Conservation (phyloP, 257 asterid species). For the Ballota nigra region DNA sequence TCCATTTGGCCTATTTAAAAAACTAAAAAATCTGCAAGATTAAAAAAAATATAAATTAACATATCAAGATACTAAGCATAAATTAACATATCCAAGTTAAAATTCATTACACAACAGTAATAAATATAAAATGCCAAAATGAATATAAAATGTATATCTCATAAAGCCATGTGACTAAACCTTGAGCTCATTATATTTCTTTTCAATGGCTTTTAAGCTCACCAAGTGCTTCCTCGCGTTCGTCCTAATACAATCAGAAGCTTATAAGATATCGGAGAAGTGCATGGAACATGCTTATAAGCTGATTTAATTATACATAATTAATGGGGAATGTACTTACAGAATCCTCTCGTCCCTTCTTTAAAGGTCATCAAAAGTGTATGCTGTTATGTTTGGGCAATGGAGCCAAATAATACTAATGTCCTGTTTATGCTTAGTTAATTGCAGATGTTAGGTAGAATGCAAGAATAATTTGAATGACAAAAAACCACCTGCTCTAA, state of each 20-base stretch:
- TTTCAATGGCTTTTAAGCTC: conserved; percentile 75
- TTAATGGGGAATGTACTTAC: conserved; percentile 35
- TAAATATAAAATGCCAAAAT: no score
- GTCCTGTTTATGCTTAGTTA: neutral
- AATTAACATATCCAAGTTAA: no score
- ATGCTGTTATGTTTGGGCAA: neutral
- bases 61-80: no score
- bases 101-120: no score
- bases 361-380: conserved; percentile 40
- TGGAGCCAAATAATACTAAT: neutral
- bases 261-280: conserved; percentile 16
- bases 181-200: conserved; percentile 66
- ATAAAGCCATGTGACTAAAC: conserved; percentile 34
- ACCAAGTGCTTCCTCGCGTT: conserved; percentile 72
- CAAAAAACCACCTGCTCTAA: no score
- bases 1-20: no score
- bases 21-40: no score
- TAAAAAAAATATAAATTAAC: no score
- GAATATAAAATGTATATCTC: no score
- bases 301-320: neutral
- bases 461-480: no score
- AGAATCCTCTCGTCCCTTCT: conserved; percentile 92
- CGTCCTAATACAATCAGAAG: conserved; percentile 56
- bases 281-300: conserved; percentile 6
- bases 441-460: no score